These are phyloP conservation scores for Echeveria elegans DNA, from an alignment of 164 flowering plant genomes.

Conservation along the genomic window DNA sequence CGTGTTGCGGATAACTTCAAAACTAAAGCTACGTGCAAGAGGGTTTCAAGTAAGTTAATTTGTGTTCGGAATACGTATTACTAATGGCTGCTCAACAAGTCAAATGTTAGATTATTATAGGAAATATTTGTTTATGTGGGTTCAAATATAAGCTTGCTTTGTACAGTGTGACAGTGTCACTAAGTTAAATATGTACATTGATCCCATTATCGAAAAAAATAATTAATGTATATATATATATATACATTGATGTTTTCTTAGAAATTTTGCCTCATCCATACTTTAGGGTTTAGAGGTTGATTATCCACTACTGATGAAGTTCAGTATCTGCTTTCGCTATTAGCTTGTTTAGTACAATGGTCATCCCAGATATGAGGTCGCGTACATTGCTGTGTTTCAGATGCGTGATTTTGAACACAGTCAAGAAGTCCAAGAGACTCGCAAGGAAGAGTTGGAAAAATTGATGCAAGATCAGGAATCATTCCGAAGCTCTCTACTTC, in stretches of 20 bases:
- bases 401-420: slow-evolving; percentile 37
- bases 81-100: not conserved
- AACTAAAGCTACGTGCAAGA: slow-evolving; percentile 68
- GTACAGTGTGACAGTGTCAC: not conserved
- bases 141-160: not conserved
- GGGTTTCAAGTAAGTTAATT: slow-evolving; percentile 64
- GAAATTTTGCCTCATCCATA: too few species aligned
- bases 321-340: slow-evolving; percentile 4
- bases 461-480: not conserved
- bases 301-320: not conserved
- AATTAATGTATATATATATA: too few species aligned
- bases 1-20: not conserved
- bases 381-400: not conserved
- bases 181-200: too few species aligned
- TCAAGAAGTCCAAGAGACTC: slow-evolving; percentile 73
- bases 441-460: slow-evolving; percentile 70
- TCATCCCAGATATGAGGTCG: not conserved
- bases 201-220: too few species aligned
- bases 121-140: not conserved
- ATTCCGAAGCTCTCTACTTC: not conserved
- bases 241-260: too few species aligned
- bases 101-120: not conserved
- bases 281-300: not conserved
- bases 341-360: not conserved
- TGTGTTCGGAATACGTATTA: not conserved